A percentile compares a stretch with the other conserved stretches of the same genome.
These are phyloP conservation scores for Allomyces javanicus DNA, from an alignment of 192 early-diverging fungal genomes.

Conservation along the genomic window DNA sequence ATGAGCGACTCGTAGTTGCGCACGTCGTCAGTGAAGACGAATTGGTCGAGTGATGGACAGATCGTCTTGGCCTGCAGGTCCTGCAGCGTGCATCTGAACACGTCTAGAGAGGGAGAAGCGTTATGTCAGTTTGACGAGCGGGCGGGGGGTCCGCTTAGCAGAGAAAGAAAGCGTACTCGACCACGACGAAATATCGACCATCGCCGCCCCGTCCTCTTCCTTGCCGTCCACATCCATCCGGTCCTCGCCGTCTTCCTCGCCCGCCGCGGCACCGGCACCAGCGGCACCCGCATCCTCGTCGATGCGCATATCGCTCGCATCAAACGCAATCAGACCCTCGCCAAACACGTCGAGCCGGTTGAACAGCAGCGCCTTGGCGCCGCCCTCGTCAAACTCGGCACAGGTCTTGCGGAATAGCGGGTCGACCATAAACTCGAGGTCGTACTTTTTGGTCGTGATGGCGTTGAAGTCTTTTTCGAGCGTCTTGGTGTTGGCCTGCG, in stretches of 20 bases:
- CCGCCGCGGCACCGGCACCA: conserved; percentile 25
- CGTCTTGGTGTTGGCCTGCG: conserved; percentile 17
- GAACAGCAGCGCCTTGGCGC: conserved; percentile 72
- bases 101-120: no score
- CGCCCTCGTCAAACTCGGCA: conserved; percentile 94
- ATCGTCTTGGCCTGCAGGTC: background rate
- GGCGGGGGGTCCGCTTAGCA: no score
- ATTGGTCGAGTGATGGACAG: background rate
- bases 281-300: no score
- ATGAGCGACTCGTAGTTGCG: background rate
- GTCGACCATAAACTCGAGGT: conserved; percentile 81
- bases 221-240: conserved; percentile 7
- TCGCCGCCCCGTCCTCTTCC: conserved; percentile 8
- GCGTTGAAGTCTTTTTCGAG: conserved; percentile 60
- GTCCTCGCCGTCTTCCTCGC: conserved; percentile 19
- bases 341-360: conserved; percentile 65
- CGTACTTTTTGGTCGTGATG: conserved; percentile 68
- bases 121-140: no score
- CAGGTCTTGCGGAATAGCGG: conserved; percentile 96
- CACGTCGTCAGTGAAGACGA: background rate
- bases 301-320: conserved; percentile 46
- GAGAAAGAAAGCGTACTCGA: no score
- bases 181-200: background rate
- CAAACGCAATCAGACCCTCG: conserved; percentile 84
- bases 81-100: no score